phyloP scores from a whole-genome alignment of 2,329 filamentous ascomycete species.

The Fusarium tanahbumbuense region DNA sequence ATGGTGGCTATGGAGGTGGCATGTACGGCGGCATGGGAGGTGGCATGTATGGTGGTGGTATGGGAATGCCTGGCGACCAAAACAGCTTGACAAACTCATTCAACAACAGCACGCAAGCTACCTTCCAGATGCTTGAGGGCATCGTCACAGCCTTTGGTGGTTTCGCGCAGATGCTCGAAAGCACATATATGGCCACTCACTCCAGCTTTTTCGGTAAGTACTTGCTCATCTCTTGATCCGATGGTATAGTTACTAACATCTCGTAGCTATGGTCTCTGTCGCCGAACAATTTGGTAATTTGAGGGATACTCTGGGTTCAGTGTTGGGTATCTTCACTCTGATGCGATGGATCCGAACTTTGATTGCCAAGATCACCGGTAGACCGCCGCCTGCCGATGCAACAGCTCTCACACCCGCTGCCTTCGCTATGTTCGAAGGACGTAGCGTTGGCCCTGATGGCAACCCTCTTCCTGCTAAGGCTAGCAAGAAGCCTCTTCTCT shows the following conservation, averaged over 20 bases:
- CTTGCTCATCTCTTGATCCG: not conserved
- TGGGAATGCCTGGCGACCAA: conserved; percentile 78
- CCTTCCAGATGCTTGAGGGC: conserved; percentile 98
- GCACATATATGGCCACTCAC: conserved; percentile 99
- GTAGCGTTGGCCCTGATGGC: conserved; percentile 69
- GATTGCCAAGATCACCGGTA: conserved; percentile 91
- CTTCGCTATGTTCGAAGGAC: conserved; percentile 89
- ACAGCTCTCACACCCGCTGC: conserved; percentile 88
- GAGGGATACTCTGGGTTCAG: conserved; percentile 90
- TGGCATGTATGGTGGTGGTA: conserved; percentile 57
- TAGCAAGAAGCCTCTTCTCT: conserved; percentile 93
- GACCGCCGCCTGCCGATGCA: conserved; percentile 87
- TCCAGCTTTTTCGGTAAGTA: conserved; percentile 94
- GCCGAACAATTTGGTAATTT: conserved; percentile 97
- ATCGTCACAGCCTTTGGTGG: conserved; percentile 96
- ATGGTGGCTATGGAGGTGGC: conserved; percentile 57
- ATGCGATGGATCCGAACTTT: conserved; percentile 95
- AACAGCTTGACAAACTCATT: conserved; percentile 96
- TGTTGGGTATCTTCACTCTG: conserved; percentile 94
- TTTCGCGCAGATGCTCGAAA: conserved; percentile 99
- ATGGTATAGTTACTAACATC: conserved; percentile 14
- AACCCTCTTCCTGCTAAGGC: conserved; percentile 75
- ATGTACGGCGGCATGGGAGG: conserved; percentile 57
- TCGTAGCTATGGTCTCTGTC: conserved; percentile 92
- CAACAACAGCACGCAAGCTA: conserved; percentile 93